Conservation (phyloP, 2,329 filamentous ascomycete species). For the Ophiostoma populinum region DNA sequence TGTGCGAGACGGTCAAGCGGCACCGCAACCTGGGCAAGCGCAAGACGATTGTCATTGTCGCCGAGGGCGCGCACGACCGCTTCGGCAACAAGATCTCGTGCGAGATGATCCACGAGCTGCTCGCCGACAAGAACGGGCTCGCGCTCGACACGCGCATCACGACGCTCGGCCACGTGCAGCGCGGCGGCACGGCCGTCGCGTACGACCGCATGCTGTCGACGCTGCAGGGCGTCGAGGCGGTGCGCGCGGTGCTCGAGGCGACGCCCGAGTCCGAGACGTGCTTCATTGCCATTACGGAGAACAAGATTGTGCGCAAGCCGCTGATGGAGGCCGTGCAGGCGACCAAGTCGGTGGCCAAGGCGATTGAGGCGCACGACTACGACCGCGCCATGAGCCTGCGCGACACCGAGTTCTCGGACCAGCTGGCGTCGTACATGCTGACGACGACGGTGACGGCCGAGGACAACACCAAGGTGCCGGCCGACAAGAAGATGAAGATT, state of each 20-base stretch:
- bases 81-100: conserved; percentile 72
- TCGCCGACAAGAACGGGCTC: conserved; percentile 57
- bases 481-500: conserved; percentile 71
- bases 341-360: conserved; percentile 68
- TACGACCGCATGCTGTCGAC: conserved; percentile 91
- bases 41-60: conserved; percentile 95
- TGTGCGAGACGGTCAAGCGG: conserved; percentile 61
- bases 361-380: conserved; percentile 75
- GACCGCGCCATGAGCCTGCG: conserved; percentile 72
- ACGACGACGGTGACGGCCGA: conserved; percentile 71
- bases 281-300: conserved; percentile 92
- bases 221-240: conserved; percentile 83
- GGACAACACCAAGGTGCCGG: conserved; percentile 39
- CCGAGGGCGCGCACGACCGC: conserved; percentile 80
- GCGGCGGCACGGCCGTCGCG: conserved; percentile 79
- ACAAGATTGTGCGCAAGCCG: conserved; percentile 86
- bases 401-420: conserved; percentile 86
- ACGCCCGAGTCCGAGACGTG: conserved; percentile 80
- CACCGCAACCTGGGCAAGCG: conserved; percentile 82
- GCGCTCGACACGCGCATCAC: conserved; percentile 85
- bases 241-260: conserved; percentile 77
- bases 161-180: conserved; percentile 90
- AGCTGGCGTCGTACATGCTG: conserved; percentile 78
- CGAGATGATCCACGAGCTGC: conserved; percentile 66
- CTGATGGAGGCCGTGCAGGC: conserved; percentile 76